phyloP scores from a whole-genome alignment of 345 rosid genomes.

The Syzygium oleosum region DNA sequence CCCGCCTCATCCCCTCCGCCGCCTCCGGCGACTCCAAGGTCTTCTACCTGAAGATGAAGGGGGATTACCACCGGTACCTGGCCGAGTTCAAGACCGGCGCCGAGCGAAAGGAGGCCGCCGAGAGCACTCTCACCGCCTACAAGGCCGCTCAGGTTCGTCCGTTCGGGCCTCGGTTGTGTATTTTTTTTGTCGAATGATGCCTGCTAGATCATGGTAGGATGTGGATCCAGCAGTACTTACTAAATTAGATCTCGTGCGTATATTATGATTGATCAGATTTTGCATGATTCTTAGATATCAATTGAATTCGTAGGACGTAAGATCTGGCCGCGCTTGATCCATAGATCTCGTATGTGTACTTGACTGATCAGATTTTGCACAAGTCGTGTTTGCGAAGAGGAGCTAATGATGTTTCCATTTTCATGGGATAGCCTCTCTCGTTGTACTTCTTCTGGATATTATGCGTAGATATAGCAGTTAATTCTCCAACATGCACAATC shows the following conservation, averaged over 20 bases:
- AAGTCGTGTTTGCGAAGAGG: neutral
- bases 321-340: neutral
- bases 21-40: slow-evolving; percentile 75
- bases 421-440: neutral
- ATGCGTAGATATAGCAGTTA: neutral
- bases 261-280: neutral
- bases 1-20: slow-evolving; percentile 63
- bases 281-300: neutral
- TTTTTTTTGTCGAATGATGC: neutral
- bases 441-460: neutral
- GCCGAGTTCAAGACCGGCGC: slow-evolving; percentile 81
- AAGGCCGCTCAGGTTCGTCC: slow-evolving; percentile 87
- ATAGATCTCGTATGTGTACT: neutral
- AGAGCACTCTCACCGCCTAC: slow-evolving; percentile 76
- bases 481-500: neutral
- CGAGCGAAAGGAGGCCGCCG: slow-evolving; percentile 87
- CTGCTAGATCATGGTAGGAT: neutral
- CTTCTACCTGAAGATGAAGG: slow-evolving; percentile 88
- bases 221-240: neutral
- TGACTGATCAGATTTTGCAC: neutral
- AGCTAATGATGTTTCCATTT: neutral
- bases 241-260: neutral
- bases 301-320: neutral
- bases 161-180: neutral
- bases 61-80: slow-evolving; percentile 80